Conservation (phyloP, 2,329 filamentous ascomycete genomes). For the Fusarium beomiforme region DNA sequence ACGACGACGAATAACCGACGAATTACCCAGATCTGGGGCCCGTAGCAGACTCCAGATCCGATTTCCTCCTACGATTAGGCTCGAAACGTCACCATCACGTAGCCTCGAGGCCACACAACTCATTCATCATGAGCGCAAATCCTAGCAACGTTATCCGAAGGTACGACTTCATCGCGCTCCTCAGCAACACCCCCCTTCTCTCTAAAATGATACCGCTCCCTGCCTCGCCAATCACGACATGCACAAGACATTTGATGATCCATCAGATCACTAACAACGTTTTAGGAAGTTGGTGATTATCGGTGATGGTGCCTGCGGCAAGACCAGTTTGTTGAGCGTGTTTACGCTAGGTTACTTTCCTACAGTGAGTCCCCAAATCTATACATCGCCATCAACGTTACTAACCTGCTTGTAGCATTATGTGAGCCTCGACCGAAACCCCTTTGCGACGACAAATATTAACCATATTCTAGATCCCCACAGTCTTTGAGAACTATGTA, state of each 20-base stretch:
- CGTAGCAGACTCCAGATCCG: constrained; percentile 35
- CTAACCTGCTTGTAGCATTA: constrained; percentile 62
- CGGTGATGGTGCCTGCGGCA: constrained; percentile 96
- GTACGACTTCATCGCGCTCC: constrained; percentile 55
- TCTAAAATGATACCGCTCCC: neutral
- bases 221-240: neutral
- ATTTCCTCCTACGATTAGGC: constrained; percentile 10
- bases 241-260: neutral
- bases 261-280: constrained; percentile 22
- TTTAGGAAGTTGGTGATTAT: constrained; percentile 94
- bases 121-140: constrained; percentile 55
- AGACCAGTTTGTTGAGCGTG: constrained; percentile 96
- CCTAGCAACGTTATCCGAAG: constrained; percentile 71
- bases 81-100: constrained; percentile 16
- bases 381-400: constrained; percentile 23
- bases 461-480: constrained; percentile 73
- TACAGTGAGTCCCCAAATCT: constrained; percentile 72
- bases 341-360: constrained; percentile 99
- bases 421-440: constrained; percentile 53
- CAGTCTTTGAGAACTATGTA: constrained; percentile 99
- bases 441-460: constrained; percentile 27
- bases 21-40: constrained; percentile 34
- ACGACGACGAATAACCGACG: constrained; percentile 23
- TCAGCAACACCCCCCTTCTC: neutral
- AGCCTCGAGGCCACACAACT: constrained; percentile 22